These are phyloP conservation scores for Alternaria hordeiaustralica DNA, from an alignment of 2,329 filamentous ascomycete genomes.

Conservation along the genomic window DNA sequence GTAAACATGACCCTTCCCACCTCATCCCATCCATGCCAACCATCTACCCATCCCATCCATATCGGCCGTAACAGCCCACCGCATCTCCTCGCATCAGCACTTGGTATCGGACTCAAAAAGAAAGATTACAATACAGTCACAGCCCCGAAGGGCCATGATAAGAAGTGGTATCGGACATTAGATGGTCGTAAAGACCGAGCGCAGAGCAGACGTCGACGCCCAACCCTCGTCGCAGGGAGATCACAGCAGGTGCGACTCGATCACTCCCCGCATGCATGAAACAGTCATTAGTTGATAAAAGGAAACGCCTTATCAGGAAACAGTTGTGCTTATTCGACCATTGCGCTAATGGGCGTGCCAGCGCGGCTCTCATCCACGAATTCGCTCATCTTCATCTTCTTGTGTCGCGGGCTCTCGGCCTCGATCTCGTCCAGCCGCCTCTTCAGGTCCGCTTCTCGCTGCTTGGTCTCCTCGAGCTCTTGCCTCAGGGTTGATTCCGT, in stretches of 20 bases:
- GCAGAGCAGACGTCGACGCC: constrained; percentile 34
- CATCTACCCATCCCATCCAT: not conserved
- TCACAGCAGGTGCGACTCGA: constrained; percentile 10
- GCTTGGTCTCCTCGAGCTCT: constrained; percentile 75
- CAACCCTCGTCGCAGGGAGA: constrained; percentile 5
- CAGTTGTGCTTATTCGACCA: constrained; percentile 33
- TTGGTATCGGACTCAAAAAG: constrained; percentile 32
- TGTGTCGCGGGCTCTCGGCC: constrained; percentile 57
- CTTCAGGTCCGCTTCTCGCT: constrained; percentile 81
- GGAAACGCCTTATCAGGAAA: constrained; percentile 4
- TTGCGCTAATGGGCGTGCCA: constrained; percentile 41
- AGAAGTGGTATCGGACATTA: constrained; percentile 47
- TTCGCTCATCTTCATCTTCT: constrained; percentile 64
- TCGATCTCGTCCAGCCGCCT: constrained; percentile 73
- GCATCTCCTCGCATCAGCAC: constrained; percentile 13
- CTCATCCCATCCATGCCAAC: not conserved
- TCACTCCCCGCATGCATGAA: constrained; percentile 12
- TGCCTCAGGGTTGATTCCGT: constrained; percentile 63
- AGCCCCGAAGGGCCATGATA: constrained; percentile 2
- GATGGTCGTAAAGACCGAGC: constrained; percentile 37
- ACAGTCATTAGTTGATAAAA: constrained; percentile 18
- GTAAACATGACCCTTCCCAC: constrained; percentile 13
- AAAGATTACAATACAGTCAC: constrained; percentile 36
- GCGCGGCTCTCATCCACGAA: constrained; percentile 56
- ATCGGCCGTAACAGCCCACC: constrained; percentile 2